Base-by-base conservation (phyloP, 805 yeast species). In the Candida coquimbonensis region DNA sequence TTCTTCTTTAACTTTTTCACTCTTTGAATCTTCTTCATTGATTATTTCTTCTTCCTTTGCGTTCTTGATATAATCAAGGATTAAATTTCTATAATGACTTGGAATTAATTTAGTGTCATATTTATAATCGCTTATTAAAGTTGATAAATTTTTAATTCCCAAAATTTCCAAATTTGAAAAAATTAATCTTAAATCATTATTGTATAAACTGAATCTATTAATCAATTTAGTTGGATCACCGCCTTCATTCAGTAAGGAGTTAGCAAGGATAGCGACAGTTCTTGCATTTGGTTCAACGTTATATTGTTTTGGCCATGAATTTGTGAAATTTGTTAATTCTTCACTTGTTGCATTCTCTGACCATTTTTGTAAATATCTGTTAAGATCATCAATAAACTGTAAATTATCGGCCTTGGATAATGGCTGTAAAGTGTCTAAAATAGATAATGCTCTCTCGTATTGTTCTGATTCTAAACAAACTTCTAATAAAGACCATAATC, bases 401-500 rank as follows among this genome's bases (percentile, higher is more conserved):
- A 72, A 66, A 51, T 63, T 48, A 53, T 68, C 62, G 50, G 61
- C 57, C 5, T 63, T 56, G 5, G 70, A 62, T 19, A 79, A 62
- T 19, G 77, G 77, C 42, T 80, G 73, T 40, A 87, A 68, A 3
- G 89, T 81, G 44, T 72, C 69, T 36, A 88, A 63, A 19, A 87
- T 79, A 24, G 81, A 67, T 51, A 78, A 80, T 0, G 96, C 95
- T 56, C 96, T 71, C 21, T 73, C 75, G 53, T 73, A 76, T 57
- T 85, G 83, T 44, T 74, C 73, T 32, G 84, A 75, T 38, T 79
- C 77, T 31, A 88, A 58, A 52, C 90, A 82, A 0, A 93, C 91
- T 54, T 88, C 96, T 36, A 87, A 69, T 33, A 88, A 64, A 3
- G 90, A 77, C 80, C 90, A 88, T 17, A 83, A 69, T 54, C 83